Percentiles rank a stretch among this genome's conserved stretches.
These are phyloP conservation scores for Entomortierella parvispora DNA, from an alignment of 192 early-diverging fungal species.

Conservation along the genomic window DNA sequence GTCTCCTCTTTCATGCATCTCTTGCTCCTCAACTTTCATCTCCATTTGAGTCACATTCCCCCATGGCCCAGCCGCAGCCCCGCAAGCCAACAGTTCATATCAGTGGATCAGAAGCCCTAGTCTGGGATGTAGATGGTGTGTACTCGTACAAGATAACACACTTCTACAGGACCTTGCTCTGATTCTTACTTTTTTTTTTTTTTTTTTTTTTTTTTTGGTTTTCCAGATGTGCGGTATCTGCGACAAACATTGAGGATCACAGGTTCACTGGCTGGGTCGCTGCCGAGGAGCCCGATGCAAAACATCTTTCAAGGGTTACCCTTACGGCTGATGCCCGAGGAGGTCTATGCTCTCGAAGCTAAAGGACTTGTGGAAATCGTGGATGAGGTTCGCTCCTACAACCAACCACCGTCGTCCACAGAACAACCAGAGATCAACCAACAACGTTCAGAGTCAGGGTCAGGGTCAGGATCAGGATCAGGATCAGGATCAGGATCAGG, in stretches of 20 bases:
- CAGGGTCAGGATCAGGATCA: too few relatives aligned
- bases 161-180: background rate
- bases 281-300: conserved; percentile 77
- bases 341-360: conserved; percentile 66
- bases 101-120: conserved; percentile 25
- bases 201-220: background rate
- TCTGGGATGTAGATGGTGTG: conserved; percentile 43
- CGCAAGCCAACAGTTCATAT: conserved; percentile 10
- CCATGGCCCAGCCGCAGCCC: too few relatives aligned
- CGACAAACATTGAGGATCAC: conserved; percentile 68
- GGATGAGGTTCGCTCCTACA: conserved; percentile 19
- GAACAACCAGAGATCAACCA: conserved; percentile 17
- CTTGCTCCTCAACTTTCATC: too few relatives aligned
- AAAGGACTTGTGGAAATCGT: conserved; percentile 46
- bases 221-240: conserved; percentile 61
- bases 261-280: conserved; percentile 73
- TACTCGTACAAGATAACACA: background rate
- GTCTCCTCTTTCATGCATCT: too few relatives aligned
- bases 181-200: background rate
- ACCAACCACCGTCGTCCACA: background rate
- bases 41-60: too few relatives aligned
- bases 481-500: too few relatives aligned
- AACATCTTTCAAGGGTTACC: conserved; percentile 83
- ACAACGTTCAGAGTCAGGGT: too few relatives aligned
- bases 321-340: conserved; percentile 76